Evolutionary conservation across 345 rosid genomes (phyloP).

Genomic region (Eutrema japonicum): DNA sequence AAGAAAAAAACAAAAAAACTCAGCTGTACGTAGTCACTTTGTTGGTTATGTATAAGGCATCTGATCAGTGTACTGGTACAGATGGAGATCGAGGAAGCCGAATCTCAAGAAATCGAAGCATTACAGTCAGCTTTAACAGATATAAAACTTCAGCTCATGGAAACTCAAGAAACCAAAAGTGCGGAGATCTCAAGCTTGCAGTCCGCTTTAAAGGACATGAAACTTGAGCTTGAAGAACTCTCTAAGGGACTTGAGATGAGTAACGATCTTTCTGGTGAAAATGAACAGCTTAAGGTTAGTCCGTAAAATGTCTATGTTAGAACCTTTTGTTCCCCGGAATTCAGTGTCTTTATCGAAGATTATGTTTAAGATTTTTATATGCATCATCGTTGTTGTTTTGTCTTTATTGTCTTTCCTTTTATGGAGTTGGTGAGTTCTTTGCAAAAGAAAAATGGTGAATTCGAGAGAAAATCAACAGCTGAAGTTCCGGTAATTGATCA

Average conservation of each 20-base stretch:
- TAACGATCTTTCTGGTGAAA: slow-evolving; percentile 72
- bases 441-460: slow-evolving; percentile 73
- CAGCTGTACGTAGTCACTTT: neutral
- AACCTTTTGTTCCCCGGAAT: slow-evolving; percentile 14
- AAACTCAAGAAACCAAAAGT: slow-evolving; percentile 60
- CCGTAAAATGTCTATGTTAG: slow-evolving; percentile 25
- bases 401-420: slow-evolving; percentile 4
- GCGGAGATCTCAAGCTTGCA: slow-evolving; percentile 58
- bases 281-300: slow-evolving; percentile 81
- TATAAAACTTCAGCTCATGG: slow-evolving; percentile 59
- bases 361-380: slow-evolving; percentile 17
- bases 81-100: slow-evolving; percentile 69
- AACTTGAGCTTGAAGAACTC: slow-evolving; percentile 65
- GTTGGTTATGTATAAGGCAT: slow-evolving; percentile 37
- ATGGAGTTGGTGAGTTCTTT: slow-evolving; percentile 69
- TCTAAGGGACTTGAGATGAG: slow-evolving; percentile 62
- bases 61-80: slow-evolving; percentile 46
- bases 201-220: slow-evolving; percentile 50
- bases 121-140: slow-evolving; percentile 47
- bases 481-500: slow-evolving; percentile 66
- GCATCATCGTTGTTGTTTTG: slow-evolving; percentile 15
- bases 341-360: slow-evolving; percentile 1
- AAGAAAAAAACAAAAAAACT: neutral
- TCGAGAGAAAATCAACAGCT: slow-evolving; percentile 55
- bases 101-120: slow-evolving; percentile 49